phyloP scores from a whole-genome alignment of 805 yeast genomes.

The Candida oleophila region DNA sequence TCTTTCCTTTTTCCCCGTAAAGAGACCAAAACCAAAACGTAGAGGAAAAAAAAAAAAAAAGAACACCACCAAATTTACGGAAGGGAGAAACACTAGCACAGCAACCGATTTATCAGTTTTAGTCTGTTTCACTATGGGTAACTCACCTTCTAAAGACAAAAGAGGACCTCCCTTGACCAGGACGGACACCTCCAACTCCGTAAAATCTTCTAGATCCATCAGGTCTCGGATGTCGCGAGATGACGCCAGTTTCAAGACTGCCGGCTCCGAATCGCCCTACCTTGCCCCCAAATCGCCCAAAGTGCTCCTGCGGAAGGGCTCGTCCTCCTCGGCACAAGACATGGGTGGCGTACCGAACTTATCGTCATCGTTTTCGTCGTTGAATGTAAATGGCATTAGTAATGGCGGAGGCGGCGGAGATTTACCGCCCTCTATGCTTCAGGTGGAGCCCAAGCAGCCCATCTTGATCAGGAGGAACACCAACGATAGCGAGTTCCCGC shows the following conservation, averaged over 20 bases:
- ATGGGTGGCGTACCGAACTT: conserved; percentile 3
- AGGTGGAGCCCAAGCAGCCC: conserved; percentile 70
- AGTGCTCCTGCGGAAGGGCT: conserved; percentile 29
- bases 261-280: conserved; percentile 15
- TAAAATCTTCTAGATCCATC: conserved; percentile 46
- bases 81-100: background rate
- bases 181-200: conserved; percentile 54
- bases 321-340: conserved; percentile 17
- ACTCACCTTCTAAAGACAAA: conserved; percentile 45
- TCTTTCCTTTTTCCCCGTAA: background rate
- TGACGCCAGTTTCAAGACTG: conserved; percentile 15
- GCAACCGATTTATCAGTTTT: too few relatives aligned
- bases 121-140: conserved; percentile 44
- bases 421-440: conserved; percentile 69
- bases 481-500: conserved; percentile 31
- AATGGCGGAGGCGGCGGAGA: conserved; percentile 7
- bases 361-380: conserved; percentile 15
- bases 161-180: conserved; percentile 48
- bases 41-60: background rate
- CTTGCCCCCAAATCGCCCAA: conserved; percentile 28
- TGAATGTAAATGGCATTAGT: conserved; percentile 24
- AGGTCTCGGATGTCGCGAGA: conserved; percentile 35
- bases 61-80: background rate
- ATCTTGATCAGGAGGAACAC: conserved; percentile 58
- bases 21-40: background rate